These are phyloP conservation scores for Vanrija humicola DNA, from an alignment of 1,284 basidiomycete genomes.

Conservation along the genomic window DNA sequence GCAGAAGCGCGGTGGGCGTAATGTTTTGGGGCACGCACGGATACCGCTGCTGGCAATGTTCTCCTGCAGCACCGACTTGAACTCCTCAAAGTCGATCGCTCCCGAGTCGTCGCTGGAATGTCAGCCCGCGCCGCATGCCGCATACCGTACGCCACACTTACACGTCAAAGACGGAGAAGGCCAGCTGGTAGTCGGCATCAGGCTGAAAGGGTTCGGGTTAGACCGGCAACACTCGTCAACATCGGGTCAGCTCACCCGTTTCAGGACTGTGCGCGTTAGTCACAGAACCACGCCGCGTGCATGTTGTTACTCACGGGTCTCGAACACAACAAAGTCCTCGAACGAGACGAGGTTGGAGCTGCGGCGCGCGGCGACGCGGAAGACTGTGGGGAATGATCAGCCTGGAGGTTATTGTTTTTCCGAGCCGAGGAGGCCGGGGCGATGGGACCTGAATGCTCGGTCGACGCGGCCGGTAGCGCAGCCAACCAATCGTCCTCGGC, in stretches of 20 bases:
- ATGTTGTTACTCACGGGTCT: conserved; percentile 56
- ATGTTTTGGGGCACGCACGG: conserved; percentile 47
- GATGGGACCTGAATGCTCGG: too few relatives aligned
- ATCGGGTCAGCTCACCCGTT: conserved; percentile 26
- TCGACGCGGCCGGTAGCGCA: background rate
- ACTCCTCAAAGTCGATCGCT: conserved; percentile 84
- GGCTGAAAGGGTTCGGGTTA: conserved; percentile 54
- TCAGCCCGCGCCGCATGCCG: conserved; percentile 2
- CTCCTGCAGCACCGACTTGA: conserved; percentile 80
- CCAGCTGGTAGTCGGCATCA: conserved; percentile 92
- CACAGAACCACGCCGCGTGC: background rate
- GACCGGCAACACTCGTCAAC: background rate
- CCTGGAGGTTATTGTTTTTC: too few relatives aligned
- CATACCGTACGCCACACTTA: conserved; percentile 51
- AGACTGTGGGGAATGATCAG: conserved; percentile 52
- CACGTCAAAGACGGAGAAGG: conserved; percentile 94
- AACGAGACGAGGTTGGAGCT: conserved; percentile 75
- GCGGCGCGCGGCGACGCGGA: conserved; percentile 80
- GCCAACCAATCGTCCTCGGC: too few relatives aligned
- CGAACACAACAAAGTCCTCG: conserved; percentile 91
- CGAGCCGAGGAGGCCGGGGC: too few relatives aligned
- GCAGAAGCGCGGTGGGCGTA: background rate
- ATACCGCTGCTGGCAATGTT: conserved; percentile 64
- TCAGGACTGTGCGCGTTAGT: conserved; percentile 32
- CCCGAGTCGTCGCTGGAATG: conserved; percentile 71